Percentiles rank a stretch among this genome's conserved stretches.
phyloP scores from a whole-genome alignment of 2,329 filamentous ascomycete genomes.

The Xylariaceae sp. region DNA sequence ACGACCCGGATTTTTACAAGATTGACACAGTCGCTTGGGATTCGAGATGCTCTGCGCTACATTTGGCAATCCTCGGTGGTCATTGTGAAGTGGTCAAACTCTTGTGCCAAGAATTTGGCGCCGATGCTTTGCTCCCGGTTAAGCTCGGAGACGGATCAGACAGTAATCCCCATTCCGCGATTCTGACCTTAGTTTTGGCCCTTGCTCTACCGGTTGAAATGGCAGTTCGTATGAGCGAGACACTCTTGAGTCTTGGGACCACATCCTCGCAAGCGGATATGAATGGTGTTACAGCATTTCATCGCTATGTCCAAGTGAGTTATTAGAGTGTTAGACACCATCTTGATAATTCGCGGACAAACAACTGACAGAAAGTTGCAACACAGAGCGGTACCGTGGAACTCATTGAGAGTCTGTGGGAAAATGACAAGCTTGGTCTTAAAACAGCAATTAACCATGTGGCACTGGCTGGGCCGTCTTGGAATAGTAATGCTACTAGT shows the following conservation, averaged over 20 bases:
- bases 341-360: background rate
- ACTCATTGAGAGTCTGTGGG: conserved; percentile 55
- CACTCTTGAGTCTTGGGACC: conserved; percentile 73
- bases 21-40: conserved; percentile 84
- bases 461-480: conserved; percentile 46
- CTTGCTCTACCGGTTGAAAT: conserved; percentile 66
- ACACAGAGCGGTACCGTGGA: conserved; percentile 49
- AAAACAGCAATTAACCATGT: conserved; percentile 72
- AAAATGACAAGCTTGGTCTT: conserved; percentile 65
- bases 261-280: conserved; percentile 75
- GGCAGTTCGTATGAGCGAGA: conserved; percentile 67
- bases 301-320: conserved; percentile 60
- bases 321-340: background rate
- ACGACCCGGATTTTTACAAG: conserved; percentile 80
- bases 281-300: conserved; percentile 67
- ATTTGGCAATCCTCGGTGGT: conserved; percentile 78
- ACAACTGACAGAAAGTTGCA: conserved; percentile 1
- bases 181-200: conserved; percentile 74
- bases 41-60: conserved; percentile 72
- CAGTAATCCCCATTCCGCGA: conserved; percentile 60
- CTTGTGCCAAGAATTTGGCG: conserved; percentile 75
- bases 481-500: conserved; percentile 46
- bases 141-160: conserved; percentile 62
- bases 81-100: conserved; percentile 71
- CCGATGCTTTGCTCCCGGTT: conserved; percentile 76